Base-by-base conservation (phyloP, 2,329 filamentous ascomycete species). In the Massarina eburnea region DNA sequence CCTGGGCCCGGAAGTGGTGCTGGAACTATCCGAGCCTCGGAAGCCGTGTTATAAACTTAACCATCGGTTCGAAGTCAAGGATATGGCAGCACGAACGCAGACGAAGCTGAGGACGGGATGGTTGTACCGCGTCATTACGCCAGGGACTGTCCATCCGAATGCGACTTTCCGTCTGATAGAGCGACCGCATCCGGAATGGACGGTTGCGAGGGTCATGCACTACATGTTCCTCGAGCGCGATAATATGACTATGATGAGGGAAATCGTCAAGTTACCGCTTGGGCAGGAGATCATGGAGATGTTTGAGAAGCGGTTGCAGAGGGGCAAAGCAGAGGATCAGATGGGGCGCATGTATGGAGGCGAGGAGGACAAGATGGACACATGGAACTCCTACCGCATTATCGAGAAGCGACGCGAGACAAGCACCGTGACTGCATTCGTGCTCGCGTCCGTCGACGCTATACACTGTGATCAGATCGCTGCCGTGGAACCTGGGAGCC, bases 1-100 rank as follows among this genome's bases (percentile, higher is more conserved):
- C 0, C 74, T 85, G 7, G 65, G 78, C 0, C 67, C 36, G 3
- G 70, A 74, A 2, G 72, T 81, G 0, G 46, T 81, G 2, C 72
- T 85, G 0, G 79, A 86, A 54, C 79, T 86, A 19, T 80, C 76
- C 50, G 69, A 85, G 19, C 83, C 83, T 0, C 76, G 84, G 14
- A 78, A 82, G 53, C 84, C 84, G 8, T 86, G 84, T 68, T 86
- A 80, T 70, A 87, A 86, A 60, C 75, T 87, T 8, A 87, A 86
- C 59, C 83, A 86, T 55, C 80, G 83, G 1, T 87, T 87, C 62
- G 74, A 78, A 26, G 69, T 84, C 8, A 81, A 80, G 55, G 79
- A 83, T 49, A 85, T 86, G 64, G 80, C 83, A 3, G 78, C 78
- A 1, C 71, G 75, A 17, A 80, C 81, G 0, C 83, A 80, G 66